Base-by-base conservation (phyloP, 2,329 filamentous ascomycete species). In the Colletotrichum lini region DNA sequence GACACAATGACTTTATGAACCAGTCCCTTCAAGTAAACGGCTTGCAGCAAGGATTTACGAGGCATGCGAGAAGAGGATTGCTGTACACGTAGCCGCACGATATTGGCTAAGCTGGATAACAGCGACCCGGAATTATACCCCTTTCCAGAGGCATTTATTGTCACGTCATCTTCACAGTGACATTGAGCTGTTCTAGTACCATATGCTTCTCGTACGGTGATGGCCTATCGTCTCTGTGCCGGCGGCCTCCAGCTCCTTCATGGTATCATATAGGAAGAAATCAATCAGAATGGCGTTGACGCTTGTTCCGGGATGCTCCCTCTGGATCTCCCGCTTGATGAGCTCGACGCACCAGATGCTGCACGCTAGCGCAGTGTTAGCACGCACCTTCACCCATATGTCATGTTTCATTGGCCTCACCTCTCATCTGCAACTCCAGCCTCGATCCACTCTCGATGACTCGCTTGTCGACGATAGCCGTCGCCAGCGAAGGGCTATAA, bases 281-380 rank as follows among this genome's bases (percentile, higher is more conserved):
- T 99, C 96, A 73, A 99, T 96, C 76, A 99, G 82, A 49, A 98
- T 94, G 35, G 96, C 95, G 79, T 99, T 99, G 75, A 92, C 82
- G 63, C 89, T 85, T 1, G 91, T 87, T 12, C 92, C 90, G 1
- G 95, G 93, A 77, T 98, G 90, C 16, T 89, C 82, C 56, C 86
- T 88, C 67, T 91, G 78, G 61, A 99, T 98, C 79, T 98, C 94
- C 44, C 92, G 88, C 64, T 91, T 87, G 74, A 99, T 92, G 73
- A 98, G 84, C 80, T 99, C 96, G 1, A 98, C 93, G 72, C 94
- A 96, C 95, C 96, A 98, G 75, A 99, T 98, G 77, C 94, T 98
- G 79, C 95, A 96, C 16, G 94, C 91, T 93, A 74, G 42, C 10
- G 7, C 18, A 45, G 15, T 42, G 47, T 65, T 23, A 67, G 63